These are phyloP conservation scores for Pouteria campechiana DNA, from an alignment of 179 eudicot genomes.

Conservation along the genomic window DNA sequence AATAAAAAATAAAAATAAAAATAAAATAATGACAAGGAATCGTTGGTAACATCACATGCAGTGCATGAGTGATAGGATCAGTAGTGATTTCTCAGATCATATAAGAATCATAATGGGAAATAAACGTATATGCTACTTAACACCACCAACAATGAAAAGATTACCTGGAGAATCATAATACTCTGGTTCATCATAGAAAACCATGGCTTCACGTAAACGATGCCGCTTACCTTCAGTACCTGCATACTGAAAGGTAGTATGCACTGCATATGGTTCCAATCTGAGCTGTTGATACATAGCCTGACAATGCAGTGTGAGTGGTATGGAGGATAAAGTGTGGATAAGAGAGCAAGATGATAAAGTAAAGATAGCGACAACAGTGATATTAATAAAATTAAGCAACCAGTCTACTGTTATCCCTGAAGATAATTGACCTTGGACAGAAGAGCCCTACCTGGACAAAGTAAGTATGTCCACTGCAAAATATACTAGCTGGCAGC, in stretches of 20 bases:
- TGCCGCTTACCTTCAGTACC: slow-evolving; percentile 97
- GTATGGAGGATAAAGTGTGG: too few species aligned
- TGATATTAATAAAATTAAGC: too few species aligned
- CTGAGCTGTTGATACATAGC: slow-evolving; percentile 78
- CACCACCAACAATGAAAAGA: not conserved
- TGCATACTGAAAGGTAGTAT: slow-evolving; percentile 90
- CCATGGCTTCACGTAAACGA: slow-evolving; percentile 85
- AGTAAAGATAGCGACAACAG: too few species aligned
- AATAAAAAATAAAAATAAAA: too few species aligned
- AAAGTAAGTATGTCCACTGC: slow-evolving; percentile 96
- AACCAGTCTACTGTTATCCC: not conserved
- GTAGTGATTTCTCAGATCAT: too few species aligned
- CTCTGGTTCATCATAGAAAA: slow-evolving; percentile 90
- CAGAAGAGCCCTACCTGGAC: slow-evolving; percentile 50
- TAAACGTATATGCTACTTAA: too few species aligned
- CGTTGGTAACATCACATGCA: too few species aligned
- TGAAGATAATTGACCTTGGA: not conserved
- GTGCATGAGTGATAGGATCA: too few species aligned
- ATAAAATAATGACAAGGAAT: too few species aligned
- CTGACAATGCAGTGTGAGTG: slow-evolving; percentile 27
- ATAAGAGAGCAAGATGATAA: too few species aligned
- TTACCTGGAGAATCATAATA: slow-evolving; percentile 76
- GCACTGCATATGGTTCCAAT: slow-evolving; percentile 90
- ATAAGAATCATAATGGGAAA: too few species aligned
- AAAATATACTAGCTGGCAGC: slow-evolving; percentile 89